A percentile compares a stretch with the other conserved stretches of the same genome.
Conservation (phyloP, 164 flowering plant species). For the Liquidambar formosana region DNA sequence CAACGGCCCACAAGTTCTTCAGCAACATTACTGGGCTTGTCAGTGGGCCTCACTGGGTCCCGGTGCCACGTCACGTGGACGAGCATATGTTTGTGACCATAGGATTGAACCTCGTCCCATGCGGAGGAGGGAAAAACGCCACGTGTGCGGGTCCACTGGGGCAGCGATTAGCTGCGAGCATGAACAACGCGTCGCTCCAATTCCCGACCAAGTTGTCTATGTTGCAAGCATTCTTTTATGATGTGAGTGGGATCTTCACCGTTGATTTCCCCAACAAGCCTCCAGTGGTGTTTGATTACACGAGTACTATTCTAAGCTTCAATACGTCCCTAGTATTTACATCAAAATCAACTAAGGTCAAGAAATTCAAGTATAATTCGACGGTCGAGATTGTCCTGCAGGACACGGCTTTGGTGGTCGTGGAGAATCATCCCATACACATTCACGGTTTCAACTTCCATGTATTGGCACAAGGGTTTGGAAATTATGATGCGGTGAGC, state of each 20-base stretch:
- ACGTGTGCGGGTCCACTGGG: conserved; percentile 42
- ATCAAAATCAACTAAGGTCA: conserved; percentile 45
- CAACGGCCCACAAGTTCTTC: conserved; percentile 57
- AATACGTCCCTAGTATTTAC: conserved; percentile 20
- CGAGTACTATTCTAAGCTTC: conserved; percentile 26
- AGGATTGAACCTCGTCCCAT: conserved; percentile 45
- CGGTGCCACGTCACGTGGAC: conserved; percentile 46
- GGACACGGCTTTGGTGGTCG: conserved; percentile 53
- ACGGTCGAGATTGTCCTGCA: conserved; percentile 74
- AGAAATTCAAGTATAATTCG: conserved; percentile 47
- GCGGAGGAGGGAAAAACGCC: conserved; percentile 30
- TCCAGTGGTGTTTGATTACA: conserved; percentile 53
- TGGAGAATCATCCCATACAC: conserved; percentile 76
- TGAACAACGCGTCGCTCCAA: conserved; percentile 65
- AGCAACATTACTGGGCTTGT: conserved; percentile 40
- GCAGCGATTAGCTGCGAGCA: conserved; percentile 43
- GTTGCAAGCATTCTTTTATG: conserved; percentile 47
- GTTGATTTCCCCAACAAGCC: conserved; percentile 62
- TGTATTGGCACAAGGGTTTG: conserved; percentile 78
- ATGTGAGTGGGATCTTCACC: conserved; percentile 47
- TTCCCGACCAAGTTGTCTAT: conserved; percentile 45
- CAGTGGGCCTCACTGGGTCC: conserved; percentile 37
- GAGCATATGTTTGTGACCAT: conserved; percentile 61
- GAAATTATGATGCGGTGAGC: conserved; percentile 42
- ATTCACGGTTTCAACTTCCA: conserved; percentile 70